Percentiles rank a stretch among this genome's conserved stretches.
These are phyloP conservation scores for Oenanthe sinensis DNA, from an alignment of 129 eudicot genomes.

Conservation along the genomic window DNA sequence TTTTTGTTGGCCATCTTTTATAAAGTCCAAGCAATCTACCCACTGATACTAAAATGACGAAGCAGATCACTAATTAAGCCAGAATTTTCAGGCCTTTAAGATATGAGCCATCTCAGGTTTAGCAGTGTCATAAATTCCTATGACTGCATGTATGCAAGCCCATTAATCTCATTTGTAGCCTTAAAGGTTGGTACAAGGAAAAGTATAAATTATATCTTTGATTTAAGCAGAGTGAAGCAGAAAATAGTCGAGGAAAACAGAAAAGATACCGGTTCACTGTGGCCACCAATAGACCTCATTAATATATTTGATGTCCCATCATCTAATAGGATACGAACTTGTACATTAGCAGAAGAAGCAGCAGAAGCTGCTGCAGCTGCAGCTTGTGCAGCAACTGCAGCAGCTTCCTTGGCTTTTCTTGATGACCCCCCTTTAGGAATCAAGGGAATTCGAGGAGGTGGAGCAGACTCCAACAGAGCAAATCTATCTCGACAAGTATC, in stretches of 20 bases:
- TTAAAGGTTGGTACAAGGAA: background rate
- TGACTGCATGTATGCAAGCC: background rate
- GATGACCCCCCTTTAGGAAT: conserved; percentile 89
- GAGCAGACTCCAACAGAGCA: conserved; percentile 83
- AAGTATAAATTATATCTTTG: background rate
- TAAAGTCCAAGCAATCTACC: background rate
- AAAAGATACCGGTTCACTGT: conserved; percentile 65
- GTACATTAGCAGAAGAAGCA: conserved; percentile 84
- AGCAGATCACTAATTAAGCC: background rate
- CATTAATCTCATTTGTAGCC: background rate
- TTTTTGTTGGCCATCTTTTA: background rate
- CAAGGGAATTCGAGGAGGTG: conserved; percentile 72
- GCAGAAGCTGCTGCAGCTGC: conserved; percentile 94
- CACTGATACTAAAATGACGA: background rate
- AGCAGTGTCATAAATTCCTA: background rate
- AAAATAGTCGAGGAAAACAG: background rate
- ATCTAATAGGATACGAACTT: conserved; percentile 94
- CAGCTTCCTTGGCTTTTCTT: conserved; percentile 93
- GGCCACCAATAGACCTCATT: conserved; percentile 88
- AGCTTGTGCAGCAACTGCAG: conserved; percentile 87
- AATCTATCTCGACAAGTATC: conserved; percentile 95
- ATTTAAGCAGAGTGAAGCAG: background rate
- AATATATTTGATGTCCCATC: conserved; percentile 95
- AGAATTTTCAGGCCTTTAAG: background rate
- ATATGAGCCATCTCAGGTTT: background rate